Conservation (phyloP, 345 rosid species). For the Salix koriyanagi region DNA sequence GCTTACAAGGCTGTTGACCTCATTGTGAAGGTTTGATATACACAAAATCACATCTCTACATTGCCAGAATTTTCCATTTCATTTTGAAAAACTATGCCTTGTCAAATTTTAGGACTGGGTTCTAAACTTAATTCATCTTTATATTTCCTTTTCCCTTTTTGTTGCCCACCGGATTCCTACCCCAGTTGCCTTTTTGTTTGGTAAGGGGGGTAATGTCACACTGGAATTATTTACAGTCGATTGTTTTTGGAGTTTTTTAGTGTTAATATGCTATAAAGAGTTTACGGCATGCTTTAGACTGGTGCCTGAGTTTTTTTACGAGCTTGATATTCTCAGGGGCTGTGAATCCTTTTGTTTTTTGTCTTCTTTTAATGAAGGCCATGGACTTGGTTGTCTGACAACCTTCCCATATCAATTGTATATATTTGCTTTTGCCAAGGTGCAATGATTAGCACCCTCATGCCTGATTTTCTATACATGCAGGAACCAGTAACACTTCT, state of each 20-base stretch:
- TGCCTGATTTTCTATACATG: background rate
- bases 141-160: no score
- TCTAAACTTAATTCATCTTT: no score
- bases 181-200: no score
- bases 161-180: no score
- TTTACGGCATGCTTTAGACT: no score
- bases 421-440: background rate
- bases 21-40: slow-evolving; percentile 59
- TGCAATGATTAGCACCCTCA: background rate
- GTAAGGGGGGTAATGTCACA: no score
- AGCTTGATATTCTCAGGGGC: background rate
- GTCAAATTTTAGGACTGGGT: no score
- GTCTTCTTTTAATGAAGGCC: no score
- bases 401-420: background rate
- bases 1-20: slow-evolving; percentile 95
- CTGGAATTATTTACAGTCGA: no score
- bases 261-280: no score
- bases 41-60: background rate
- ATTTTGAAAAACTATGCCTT: background rate
- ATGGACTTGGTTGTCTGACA: background rate
- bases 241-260: no score
- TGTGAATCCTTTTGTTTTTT: background rate
- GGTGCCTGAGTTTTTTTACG: no score
- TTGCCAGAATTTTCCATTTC: background rate
- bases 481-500: slow-evolving; percentile 74